Evolutionary conservation across 495 filamentous ascomycete genomes (phyloP), one percentile per base, ranked within the genome.

Genomic region (Aspergillus kassunensis): DNA sequence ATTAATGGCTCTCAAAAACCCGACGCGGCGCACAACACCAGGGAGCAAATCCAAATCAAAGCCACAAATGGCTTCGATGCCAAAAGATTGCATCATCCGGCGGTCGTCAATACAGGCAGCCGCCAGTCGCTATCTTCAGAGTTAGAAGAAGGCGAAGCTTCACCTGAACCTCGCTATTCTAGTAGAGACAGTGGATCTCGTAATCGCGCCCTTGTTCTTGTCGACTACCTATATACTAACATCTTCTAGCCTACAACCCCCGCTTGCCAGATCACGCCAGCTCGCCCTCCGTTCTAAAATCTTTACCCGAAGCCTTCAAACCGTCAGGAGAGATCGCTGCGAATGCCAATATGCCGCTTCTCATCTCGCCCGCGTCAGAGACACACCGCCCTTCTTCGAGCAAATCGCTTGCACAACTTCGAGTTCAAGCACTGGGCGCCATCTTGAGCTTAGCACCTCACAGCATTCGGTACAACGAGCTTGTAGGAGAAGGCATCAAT

Each of bases 401-500:
- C 0, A 69, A 63, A 29, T 58, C 73, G 2, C 53, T 55, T 11
- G 56, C 63, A 15, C 80, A 85, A 54, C 74, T 82, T 31, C 83
- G 80, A 45, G 81, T 83, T 51, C 80, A 85, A 57, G 87, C 88
- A 5, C 79, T 85, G 57, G 77, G 81, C 29, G 87, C 89, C 44
- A 74, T 91, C 16, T 69, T 85, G 13, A 76, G 81, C 33, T 63
- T 91, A 21, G 78, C 74, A 51, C 78, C 81, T 29, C 70, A 85
- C 30, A 82, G 84, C 37, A 81, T 91, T 40, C 78, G 80, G 12
- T 91, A 80, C 56, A 68, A 81, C 41, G 75, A 85, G 50, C 82
- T 90, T 56, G 70, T 92, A 13, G 76, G 82, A 11, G 87, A 91
- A 64, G 88, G 88, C 4, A 75, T 91, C 41, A 74, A 90, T 55